Evolutionary conservation across 179 eudicot genomes (phyloP), one percentile per base, ranked within the genome.

Genomic region (Spinacia oleracea): DNA sequence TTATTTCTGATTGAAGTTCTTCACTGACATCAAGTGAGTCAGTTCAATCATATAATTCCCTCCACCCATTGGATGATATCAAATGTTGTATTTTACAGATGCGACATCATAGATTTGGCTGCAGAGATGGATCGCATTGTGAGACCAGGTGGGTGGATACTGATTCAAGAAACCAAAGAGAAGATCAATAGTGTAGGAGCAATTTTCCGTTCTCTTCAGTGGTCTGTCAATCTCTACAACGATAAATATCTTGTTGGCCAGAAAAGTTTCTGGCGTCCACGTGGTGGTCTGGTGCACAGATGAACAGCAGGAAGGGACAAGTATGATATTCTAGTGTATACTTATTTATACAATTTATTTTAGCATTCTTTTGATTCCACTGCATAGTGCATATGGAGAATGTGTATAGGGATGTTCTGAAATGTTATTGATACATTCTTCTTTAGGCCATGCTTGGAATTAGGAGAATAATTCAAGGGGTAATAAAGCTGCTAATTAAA

Each of bases 241-340:
- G 87, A 84, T 9, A 86, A 75, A 65, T 93, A 89, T 78, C 94
- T 95, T 75, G 92, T 95, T 16, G 94, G 91, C 16, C 81, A 85
- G 84, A 93, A 93, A 82, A 89, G 88, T 43, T 89, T 90, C 16
- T 93, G 98, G 98, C 93, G 97, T 25, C 98, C 98, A 8, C 80
- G 50, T 40, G 84, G 74, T 23, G 88, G 84, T 4, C 70, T 23
- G 45, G 74, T 79, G 50, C 78, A 76, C 42, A 83, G 89, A 81
- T 81, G 88, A 87, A 55, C 31, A 16, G 5, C 9, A 68, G 21
- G 66, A 25, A 20, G 65, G 46, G 43, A 46, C 7, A 72, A 35
- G 25, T 48, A 42, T 34, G 10, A 4, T 29, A 43, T 53, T 32
- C 7, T 4, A 45, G 3, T 51, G 66, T 71, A 48, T 45, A 25